Evolutionary conservation across 176 grass and related monocot species (phyloP), one percentile per base, ranked within the genome.

Genomic region (Zea mays): DNA sequence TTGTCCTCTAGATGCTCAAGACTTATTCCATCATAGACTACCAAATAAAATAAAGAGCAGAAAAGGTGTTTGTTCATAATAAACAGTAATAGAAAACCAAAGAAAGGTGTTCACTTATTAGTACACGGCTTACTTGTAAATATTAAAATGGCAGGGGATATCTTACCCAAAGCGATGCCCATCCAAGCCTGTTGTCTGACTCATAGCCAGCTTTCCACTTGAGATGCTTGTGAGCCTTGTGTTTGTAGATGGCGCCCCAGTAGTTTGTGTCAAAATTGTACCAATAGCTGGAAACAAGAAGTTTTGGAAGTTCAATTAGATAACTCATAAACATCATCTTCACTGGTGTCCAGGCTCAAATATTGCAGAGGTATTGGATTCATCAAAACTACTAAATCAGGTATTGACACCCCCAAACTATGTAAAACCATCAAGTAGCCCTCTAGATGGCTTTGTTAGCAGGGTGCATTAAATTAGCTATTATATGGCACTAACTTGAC

Each of bases 171-270:
- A 98, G 36, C 82, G 86, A 92, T 74, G 89, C 89, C 91, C 85
- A 92, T 73, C 85, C 92, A 81, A 98, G 72, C 65, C 77, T 81
- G 70, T 65, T 56, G 19, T 86, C 72, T 11, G 95, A 92, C 85
- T 88, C 87, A 85, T 97, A 98, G 81, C 95, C 95, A 85, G 87
- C 85, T 92, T 94, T 98, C 39, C 93, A 94, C 62, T 98, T 98
- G 51, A 98, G 73, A 72, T 98, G 76, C 70, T 94, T 97, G 49
- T 70, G 80, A 61, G 84, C 82, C 20, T 73, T 92, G 62, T 71
- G 85, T 86, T 98, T 98, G 71, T 90, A 98, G 54, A 92, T 67
- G 41, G 87, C 81, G 58, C 82, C 80, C 95, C 95, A 97, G 58
- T 90, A 51, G 60, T 62, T 98, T 56, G 89, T 88, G 58, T 92